These are phyloP conservation scores for Fusarium longipes DNA, from an alignment of 2,329 filamentous ascomycete genomes.

Conservation along the genomic window DNA sequence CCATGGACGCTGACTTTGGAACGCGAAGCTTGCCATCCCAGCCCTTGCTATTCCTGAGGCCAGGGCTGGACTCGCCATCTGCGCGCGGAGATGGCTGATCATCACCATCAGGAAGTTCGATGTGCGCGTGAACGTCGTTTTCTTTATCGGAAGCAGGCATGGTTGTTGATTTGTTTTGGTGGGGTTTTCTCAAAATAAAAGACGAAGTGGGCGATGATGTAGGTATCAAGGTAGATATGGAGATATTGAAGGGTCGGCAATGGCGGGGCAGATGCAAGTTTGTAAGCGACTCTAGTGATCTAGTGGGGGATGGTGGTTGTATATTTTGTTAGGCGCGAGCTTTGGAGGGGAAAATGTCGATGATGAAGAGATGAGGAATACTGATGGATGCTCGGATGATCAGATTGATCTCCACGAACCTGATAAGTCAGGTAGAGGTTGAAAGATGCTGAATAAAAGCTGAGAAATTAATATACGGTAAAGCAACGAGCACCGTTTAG, in stretches of 20 bases:
- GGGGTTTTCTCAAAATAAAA: neutral
- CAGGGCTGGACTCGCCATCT: slow-evolving; percentile 59
- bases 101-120: slow-evolving; percentile 62
- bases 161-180: slow-evolving; percentile 13
- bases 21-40: slow-evolving; percentile 88
- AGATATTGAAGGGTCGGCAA: slow-evolving; percentile 10
- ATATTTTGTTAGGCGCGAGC: neutral
- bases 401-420: slow-evolving; percentile 16
- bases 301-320: neutral
- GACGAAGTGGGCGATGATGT: slow-evolving; percentile 28
- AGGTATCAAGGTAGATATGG: slow-evolving; percentile 10
- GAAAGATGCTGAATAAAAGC: slow-evolving; percentile 20
- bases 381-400: neutral
- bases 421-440: neutral
- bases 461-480: slow-evolving; percentile 7
- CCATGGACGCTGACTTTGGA: slow-evolving; percentile 69
- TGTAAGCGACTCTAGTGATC: slow-evolving; percentile 19
- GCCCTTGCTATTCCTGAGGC: slow-evolving; percentile 71
- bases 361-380: neutral
- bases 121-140: slow-evolving; percentile 55
- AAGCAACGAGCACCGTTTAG: slow-evolving; percentile 2
- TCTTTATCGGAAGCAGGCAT: slow-evolving; percentile 59
- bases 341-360: neutral
- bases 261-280: slow-evolving; percentile 31
- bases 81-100: slow-evolving; percentile 54